These are phyloP conservation scores for Candida vartiovaarae DNA, from an alignment of 805 yeast species.

Conservation along the genomic window DNA sequence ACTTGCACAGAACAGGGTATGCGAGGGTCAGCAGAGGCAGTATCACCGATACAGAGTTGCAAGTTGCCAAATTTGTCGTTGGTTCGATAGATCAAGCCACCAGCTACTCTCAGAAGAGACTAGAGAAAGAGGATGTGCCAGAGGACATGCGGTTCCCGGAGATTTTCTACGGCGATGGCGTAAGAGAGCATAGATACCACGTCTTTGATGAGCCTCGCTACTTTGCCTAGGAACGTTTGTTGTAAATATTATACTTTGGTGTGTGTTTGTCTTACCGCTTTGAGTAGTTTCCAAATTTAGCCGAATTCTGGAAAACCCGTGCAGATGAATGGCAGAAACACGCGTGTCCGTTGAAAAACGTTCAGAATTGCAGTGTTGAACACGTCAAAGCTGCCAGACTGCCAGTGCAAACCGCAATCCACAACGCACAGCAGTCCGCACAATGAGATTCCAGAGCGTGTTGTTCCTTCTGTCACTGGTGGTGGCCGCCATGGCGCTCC, in stretches of 20 bases:
- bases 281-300: too few relatives aligned
- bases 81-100: constrained; percentile 17
- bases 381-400: too few relatives aligned
- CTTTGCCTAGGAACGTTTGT: constrained; percentile 2
- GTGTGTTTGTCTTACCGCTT: too few relatives aligned
- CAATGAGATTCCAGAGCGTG: constrained; percentile 12
- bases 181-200: constrained; percentile 88
- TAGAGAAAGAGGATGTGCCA: constrained; percentile 50
- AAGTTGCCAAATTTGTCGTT: constrained; percentile 76
- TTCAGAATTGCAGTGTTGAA: too few relatives aligned
- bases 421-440: background rate
- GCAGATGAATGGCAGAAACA: too few relatives aligned
- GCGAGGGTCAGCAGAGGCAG: constrained; percentile 91
- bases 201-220: constrained; percentile 84
- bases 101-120: constrained; percentile 48
- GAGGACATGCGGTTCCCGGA: constrained; percentile 68
- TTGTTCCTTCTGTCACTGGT: constrained; percentile 11
- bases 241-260: too few relatives aligned
- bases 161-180: constrained; percentile 81
- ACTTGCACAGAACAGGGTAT: constrained; percentile 81
- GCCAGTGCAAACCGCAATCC: background rate
- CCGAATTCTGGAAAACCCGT: too few relatives aligned
- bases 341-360: too few relatives aligned
- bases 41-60: constrained; percentile 95
- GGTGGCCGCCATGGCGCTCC: constrained; percentile 32